Evolutionary conservation across 2,329 filamentous ascomycete species (phyloP), one percentile per base, ranked within the genome.

Genomic region (Arthrocladium fulminans): DNA sequence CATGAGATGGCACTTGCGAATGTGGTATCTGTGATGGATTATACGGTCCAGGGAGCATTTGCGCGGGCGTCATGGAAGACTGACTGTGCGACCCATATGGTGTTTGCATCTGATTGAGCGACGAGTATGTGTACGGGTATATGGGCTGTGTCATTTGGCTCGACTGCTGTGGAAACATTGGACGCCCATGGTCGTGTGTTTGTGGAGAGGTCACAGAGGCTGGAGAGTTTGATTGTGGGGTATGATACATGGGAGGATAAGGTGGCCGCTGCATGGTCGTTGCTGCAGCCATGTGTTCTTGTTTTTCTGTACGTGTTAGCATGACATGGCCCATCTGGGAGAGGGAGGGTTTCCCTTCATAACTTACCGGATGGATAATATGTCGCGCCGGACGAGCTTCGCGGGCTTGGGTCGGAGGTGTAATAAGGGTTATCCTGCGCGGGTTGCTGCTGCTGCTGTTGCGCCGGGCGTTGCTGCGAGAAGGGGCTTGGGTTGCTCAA

Each of bases 211-310:
- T 86, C 60, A 96, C 89, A 44, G 89, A 94, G 32, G 88, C 87
- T 42, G 90, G 90, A 48, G 90, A 95, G 68, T 90, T 94, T 49
- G 89, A 94, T 71, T 96, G 89, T 48, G 89, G 88, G 15, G 89
- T 94, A 67, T 96, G 87, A 65, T 96, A 96, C 64, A 95, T 94
- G 52, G 88, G 87, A 59, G 89, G 89, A 65, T 94, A 95, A 40
- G 73, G 66, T 54, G 77, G 68, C 59, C 80, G 75, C 64, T 79
- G 80, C 75, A 83, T 81, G 56, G 79, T 78, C 58, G 79, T 75
- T 54, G 69, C 73, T 52, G 69, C 73, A 54, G 80, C 79, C 81
- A 84, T 84, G 61, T 76, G 71, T 63, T 82, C 79, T 63, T 82
- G 80, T 66, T 83, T 80, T 67, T 87, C 84, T 86, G 82, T 83